Evolutionary conservation across 2,329 filamentous ascomycete species (phyloP).

Genomic region (Diaporthe citriasiana): DNA sequence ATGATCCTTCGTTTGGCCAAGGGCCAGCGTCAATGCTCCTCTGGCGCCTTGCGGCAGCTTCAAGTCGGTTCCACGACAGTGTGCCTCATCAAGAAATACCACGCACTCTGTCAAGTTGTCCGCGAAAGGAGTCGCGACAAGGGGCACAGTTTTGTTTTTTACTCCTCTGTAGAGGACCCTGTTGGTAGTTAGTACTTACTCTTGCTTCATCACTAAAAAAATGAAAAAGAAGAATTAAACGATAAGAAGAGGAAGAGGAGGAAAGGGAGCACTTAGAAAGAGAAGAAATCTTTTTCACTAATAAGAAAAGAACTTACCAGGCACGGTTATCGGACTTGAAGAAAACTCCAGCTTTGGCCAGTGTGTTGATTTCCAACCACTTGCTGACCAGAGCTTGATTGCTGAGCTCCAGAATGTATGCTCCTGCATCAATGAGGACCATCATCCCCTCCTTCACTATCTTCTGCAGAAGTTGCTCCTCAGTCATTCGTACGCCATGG

Average conservation of each 20-base stretch:
- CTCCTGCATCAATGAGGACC: constrained; percentile 75
- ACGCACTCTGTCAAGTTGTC: constrained; percentile 66
- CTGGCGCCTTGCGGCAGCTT: constrained; percentile 62
- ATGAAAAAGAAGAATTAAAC: no score
- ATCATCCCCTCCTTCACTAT: constrained; percentile 57
- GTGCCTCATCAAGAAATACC: constrained; percentile 72
- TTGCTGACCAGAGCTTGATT: constrained; percentile 63
- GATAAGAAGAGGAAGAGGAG: no score
- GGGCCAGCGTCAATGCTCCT: constrained; percentile 69
- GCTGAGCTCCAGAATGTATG: constrained; percentile 73
- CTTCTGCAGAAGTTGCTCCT: constrained; percentile 58
- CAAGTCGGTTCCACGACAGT: constrained; percentile 73
- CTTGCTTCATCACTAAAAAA: no score
- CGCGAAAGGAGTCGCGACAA: constrained; percentile 68
- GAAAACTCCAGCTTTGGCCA: constrained; percentile 65
- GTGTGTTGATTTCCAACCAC: constrained; percentile 64
- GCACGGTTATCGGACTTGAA: constrained; percentile 64
- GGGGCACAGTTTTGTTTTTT: constrained; percentile 53
- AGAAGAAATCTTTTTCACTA: no score
- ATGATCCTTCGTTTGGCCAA: constrained; percentile 71
- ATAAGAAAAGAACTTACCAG: constrained; percentile 42
- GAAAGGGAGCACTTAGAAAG: no score
- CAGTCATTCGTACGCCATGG: constrained; percentile 54
- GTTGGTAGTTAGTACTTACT: neutral
- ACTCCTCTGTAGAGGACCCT: constrained; percentile 56